Evolutionary conservation across 129 eudicot species (phyloP), one percentile per base, ranked within the genome.

Genomic region (Heracleum sosnowskyi): DNA sequence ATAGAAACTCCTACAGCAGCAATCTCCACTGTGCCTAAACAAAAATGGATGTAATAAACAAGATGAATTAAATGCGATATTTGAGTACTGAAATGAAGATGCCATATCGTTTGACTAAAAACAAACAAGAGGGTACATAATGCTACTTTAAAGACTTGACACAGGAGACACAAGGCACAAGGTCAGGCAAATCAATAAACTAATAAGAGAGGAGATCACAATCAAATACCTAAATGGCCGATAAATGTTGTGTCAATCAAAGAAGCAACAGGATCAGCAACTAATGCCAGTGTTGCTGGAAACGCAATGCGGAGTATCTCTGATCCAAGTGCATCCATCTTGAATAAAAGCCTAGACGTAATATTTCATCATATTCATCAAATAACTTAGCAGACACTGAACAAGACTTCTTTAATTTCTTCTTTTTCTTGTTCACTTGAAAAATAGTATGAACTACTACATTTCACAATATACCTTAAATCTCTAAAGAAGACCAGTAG

Each of bases 261-360:
- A 82, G 98, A 93, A 57, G 98, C 98, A 31, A 93, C 82, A 69
- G 98, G 98, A 74, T 93, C 98, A 60, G 98, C 98, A 20, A 97
- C 95, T 79, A 93, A 76, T 73, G 98, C 97, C 81, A 93, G 73
- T 31, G 98, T 96, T 53, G 98, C 98, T 15, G 98, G 98, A 28
- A 89, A 82, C n/a, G 97, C 98, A 64, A 93, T 93, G 15, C 80
- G 72, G 64, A 90, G 85, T 82, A 93, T 91, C 83, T 91, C 98
- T 77, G 55, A 51, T 41, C 97, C 98, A 63, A 93, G 94, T 49
- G 84, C 80, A 80, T 93, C 98, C 93, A 89, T 60, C 85, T 89
- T 93, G 76, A 91, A 86, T n/a, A 81, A 86, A 78, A 4, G 73
- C 82, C 98, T 93, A 82, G 18, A 82, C 0, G 47, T 15, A 34